Percentiles rank a stretch among this genome's conserved stretches.
These are phyloP conservation scores for Candida krabiensis DNA, from an alignment of 805 yeast species.

Conservation along the genomic window DNA sequence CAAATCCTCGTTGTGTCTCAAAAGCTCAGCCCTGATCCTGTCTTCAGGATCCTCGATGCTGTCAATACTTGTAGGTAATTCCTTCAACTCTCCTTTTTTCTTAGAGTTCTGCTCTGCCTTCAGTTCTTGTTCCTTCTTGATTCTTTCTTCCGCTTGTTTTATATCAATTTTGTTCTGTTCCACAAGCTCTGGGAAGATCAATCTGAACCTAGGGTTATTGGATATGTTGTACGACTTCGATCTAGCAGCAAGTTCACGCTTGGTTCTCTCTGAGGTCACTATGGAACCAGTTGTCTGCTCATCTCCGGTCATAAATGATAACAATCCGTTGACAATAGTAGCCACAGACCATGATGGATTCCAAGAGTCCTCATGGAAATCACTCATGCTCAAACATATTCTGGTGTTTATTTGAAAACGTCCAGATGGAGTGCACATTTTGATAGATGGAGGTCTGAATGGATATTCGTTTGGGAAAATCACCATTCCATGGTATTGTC, in stretches of 20 bases:
- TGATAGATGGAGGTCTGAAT: constrained; percentile 86
- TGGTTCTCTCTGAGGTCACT: constrained; percentile 57
- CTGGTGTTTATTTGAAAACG: constrained; percentile 79
- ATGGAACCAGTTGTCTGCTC: constrained; percentile 87
- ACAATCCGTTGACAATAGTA: constrained; percentile 80
- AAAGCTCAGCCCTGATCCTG: constrained; percentile 49
- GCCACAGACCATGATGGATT: constrained; percentile 95
- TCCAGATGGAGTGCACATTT: constrained; percentile 89
- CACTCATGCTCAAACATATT: constrained; percentile 88
- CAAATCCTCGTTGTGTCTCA: constrained; percentile 7
- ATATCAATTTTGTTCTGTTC: constrained; percentile 40
- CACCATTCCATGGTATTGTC: constrained; percentile 89
- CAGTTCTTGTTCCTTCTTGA: constrained; percentile 14
- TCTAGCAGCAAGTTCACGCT: constrained; percentile 54
- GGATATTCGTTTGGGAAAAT: constrained; percentile 85
- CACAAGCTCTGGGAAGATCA: constrained; percentile 69
- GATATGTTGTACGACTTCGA: constrained; percentile 60
- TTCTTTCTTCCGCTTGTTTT: constrained; percentile 12
- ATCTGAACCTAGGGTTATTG: constrained; percentile 55
- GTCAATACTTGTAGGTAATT: constrained; percentile 33
- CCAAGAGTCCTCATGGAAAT: constrained; percentile 93
- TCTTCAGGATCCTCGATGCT: constrained; percentile 66
- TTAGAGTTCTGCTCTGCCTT: constrained; percentile 2
- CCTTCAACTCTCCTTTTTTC: constrained; percentile 10
- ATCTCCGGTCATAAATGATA: constrained; percentile 89